Evolutionary conservation across 2,329 filamentous ascomycete species (phyloP), one percentile per base, ranked within the genome.

Genomic region (Lachnellula cervina): DNA sequence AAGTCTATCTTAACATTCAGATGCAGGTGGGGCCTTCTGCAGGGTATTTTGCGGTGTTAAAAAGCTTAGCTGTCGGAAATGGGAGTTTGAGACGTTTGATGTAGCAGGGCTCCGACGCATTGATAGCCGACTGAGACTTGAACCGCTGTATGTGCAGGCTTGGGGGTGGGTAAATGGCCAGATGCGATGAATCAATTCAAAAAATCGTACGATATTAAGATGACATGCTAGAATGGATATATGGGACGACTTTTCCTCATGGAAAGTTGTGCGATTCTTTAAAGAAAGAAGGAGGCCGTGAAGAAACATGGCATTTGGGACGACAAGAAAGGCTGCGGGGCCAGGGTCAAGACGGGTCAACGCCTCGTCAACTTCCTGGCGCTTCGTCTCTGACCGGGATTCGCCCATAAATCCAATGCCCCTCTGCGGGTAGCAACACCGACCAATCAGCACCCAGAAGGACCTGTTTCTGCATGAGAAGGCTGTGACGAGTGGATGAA

Each of bases 21-120:
- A 59, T 47, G 59, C 60, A 54, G 23, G 35, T 43, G 46, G 9
- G 14, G 19, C 51, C 56, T 60, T 61, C 62, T 56, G 60, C 57
- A 55, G 55, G 59, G 56, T 19, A 34, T 21, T 34, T 47, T 28
- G 54, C 50, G 21, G 56, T 58, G 56, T 54, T 54, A 61, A 59
- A 59, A 60, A 57, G 62, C 61, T 57, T 61, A 57, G 59, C 51
- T 48, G 54, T 49, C 34, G 46, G 51, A 40, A 53, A 52, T 51
- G 52, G 37, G 55, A 56, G 45, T 40, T 38, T 62, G 62, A 66
- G 61, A 66, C 64, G 61, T 53, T 28, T n/a, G 21, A 19, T 62
- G 64, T 64, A 45, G 42, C 64, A 64, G 42, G 55, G 45, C 16
- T 51, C 55, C 47, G 51, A 34, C 58, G 62, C 62, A 62, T 61